Evolutionary conservation across 345 rosid genomes (phyloP).

Genomic region (Brassica cretica): DNA sequence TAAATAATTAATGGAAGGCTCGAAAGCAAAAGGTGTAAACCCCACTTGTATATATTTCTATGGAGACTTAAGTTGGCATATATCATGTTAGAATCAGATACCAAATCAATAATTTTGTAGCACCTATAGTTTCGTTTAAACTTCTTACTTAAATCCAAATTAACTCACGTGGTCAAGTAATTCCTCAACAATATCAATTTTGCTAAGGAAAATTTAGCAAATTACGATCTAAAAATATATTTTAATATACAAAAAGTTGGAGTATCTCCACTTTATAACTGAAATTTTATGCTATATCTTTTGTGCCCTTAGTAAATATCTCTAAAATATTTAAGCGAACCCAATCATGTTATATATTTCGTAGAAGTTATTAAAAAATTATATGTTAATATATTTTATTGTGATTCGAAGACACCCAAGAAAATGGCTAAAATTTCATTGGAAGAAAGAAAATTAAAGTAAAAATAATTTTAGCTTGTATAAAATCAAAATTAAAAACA

Average conservation of each 20-base stretch:
- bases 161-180: not conserved
- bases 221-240: not conserved
- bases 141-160: constrained; percentile 1
- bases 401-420: not conserved
- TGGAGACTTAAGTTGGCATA: constrained; percentile 20
- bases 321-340: not conserved
- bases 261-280: not conserved
- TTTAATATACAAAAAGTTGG: not conserved
- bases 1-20: constrained; percentile 23
- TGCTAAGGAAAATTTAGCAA: not conserved
- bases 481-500: not conserved
- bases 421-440: not conserved
- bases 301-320: not conserved
- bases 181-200: constrained; percentile 6
- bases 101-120: constrained; percentile 19
- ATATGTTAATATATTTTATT: not conserved
- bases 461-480: not conserved
- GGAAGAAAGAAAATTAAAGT: not conserved
- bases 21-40: constrained; percentile 32
- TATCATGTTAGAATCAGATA: constrained; percentile 31
- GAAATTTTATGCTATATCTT: not conserved
- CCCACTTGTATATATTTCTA: constrained; percentile 29
- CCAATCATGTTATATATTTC: not conserved
- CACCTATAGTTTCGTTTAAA: constrained; percentile 15
- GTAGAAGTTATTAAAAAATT: not conserved